phyloP scores from a whole-genome alignment of 139 green algal species.

The Auxenochlorella pyrenoidosa region DNA sequence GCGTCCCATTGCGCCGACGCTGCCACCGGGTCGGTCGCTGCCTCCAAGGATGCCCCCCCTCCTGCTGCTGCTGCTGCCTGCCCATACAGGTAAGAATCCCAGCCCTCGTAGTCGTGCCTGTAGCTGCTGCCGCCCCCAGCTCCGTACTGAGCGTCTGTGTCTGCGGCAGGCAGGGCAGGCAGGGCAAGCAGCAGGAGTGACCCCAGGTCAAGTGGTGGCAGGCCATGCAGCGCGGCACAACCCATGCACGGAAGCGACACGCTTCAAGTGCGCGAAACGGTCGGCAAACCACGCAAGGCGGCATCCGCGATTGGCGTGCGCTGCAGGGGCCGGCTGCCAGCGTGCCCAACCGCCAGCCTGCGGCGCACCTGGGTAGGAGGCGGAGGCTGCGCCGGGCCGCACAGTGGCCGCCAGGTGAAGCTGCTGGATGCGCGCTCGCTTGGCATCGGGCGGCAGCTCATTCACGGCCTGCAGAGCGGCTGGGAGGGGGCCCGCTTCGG shows the following conservation, averaged over 20 bases:
- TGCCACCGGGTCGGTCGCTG: not conserved
- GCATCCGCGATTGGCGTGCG: not conserved
- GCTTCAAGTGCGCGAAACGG: too few species aligned
- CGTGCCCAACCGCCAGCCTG: too few species aligned
- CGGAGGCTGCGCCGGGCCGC: conserved; percentile 24
- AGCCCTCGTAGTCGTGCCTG: conserved; percentile 28
- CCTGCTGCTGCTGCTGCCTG: not conserved
- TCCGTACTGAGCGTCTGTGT: conserved; percentile 41
- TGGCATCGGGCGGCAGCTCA: conserved; percentile 21
- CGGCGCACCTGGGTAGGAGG: conserved; percentile 39
- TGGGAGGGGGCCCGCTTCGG: not conserved
- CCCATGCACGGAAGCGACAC: too few species aligned
- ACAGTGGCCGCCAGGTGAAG: conserved; percentile 35
- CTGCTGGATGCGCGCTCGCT: conserved; percentile 41
- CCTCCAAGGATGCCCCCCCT: not conserved
- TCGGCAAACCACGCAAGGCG: too few species aligned
- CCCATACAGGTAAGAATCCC: conserved; percentile 29
- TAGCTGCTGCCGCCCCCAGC: not conserved
- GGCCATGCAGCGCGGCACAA: too few species aligned
- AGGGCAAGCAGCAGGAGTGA: too few species aligned
- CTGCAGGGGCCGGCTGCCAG: not conserved
- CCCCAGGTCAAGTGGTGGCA: too few species aligned
- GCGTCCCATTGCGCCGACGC: conserved; percentile 3
- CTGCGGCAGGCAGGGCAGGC: not conserved
- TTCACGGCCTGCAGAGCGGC: conserved; percentile 13